These are phyloP conservation scores for Boletus bicolor DNA, from an alignment of 768 basidiomycete species.

Conservation along the genomic window DNA sequence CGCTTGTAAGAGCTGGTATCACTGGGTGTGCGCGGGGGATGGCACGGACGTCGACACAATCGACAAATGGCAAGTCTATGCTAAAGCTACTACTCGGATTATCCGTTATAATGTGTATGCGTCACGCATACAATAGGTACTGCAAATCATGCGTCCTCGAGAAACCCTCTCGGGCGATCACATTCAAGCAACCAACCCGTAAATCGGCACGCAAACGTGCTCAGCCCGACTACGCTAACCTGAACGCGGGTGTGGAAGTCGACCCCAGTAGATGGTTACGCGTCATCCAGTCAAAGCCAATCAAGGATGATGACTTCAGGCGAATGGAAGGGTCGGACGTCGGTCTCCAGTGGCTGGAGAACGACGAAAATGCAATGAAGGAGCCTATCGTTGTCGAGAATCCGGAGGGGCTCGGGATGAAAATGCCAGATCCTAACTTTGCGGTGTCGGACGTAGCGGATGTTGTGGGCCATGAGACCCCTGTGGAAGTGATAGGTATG, in stretches of 20 bases:
- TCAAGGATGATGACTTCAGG: conserved; percentile 61
- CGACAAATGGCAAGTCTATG: conserved; percentile 67
- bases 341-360: conserved; percentile 71
- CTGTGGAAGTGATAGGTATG: conserved; percentile 90
- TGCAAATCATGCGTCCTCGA: conserved; percentile 60
- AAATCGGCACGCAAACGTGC: conserved; percentile 77
- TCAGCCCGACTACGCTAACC: conserved; percentile 74
- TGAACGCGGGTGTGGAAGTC: conserved; percentile 61
- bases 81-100: conserved; percentile 11
- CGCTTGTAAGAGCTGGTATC: conserved; percentile 77
- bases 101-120: conserved; percentile 11
- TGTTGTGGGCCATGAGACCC: conserved; percentile 70
- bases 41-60: conserved; percentile 62
- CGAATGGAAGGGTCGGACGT: conserved; percentile 66
- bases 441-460: conserved; percentile 80
- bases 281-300: conserved; percentile 64
- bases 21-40: conserved; percentile 76
- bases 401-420: conserved; percentile 84
- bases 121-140: conserved; percentile 49
- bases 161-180: conserved; percentile 62
- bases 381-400: conserved; percentile 81
- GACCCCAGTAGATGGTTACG: conserved; percentile 64
- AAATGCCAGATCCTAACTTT: conserved; percentile 71
- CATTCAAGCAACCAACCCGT: conserved; percentile 72
- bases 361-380: conserved; percentile 66